Conservation (phyloP, 176 grass and related monocot species). For the Thalia dealbata region DNA sequence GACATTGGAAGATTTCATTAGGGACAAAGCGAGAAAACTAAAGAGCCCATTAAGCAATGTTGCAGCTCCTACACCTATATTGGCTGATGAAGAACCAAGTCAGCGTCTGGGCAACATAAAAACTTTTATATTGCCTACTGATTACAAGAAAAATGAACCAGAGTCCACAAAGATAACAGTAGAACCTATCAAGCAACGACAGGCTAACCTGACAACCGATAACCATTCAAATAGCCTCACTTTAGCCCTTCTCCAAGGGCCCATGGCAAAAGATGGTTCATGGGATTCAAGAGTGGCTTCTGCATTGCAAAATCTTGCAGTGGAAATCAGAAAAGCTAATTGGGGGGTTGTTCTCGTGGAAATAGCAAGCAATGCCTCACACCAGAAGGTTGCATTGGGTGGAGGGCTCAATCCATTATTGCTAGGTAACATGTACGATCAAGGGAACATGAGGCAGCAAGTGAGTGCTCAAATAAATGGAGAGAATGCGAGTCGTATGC, state of each 20-base stretch:
- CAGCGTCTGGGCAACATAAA: constrained; percentile 23
- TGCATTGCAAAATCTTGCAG: constrained; percentile 58
- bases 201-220: constrained; percentile 22
- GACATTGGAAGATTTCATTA: constrained; percentile 61
- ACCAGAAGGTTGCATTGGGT: constrained; percentile 41
- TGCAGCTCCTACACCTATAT: not conserved
- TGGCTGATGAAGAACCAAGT: constrained; percentile 7
- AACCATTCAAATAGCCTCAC: constrained; percentile 60
- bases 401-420: constrained; percentile 59
- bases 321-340: constrained; percentile 52
- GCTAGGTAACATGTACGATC: constrained; percentile 73
- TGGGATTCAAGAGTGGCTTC: constrained; percentile 30
- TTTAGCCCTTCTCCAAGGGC: constrained; percentile 58
- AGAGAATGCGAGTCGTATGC: constrained; percentile 59
- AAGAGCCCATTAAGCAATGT: constrained; percentile 30
- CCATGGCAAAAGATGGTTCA: not conserved
- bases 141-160: constrained; percentile 20
- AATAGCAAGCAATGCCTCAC: constrained; percentile 51
- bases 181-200: constrained; percentile 15
- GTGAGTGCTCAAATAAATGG: constrained; percentile 27
- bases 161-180: not conserved
- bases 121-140: constrained; percentile 4
- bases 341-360: constrained; percentile 79
- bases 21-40: constrained; percentile 28
- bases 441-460: constrained; percentile 42